phyloP scores from a whole-genome alignment of 768 basidiomycete genomes.

The Hericium erinaceus region DNA sequence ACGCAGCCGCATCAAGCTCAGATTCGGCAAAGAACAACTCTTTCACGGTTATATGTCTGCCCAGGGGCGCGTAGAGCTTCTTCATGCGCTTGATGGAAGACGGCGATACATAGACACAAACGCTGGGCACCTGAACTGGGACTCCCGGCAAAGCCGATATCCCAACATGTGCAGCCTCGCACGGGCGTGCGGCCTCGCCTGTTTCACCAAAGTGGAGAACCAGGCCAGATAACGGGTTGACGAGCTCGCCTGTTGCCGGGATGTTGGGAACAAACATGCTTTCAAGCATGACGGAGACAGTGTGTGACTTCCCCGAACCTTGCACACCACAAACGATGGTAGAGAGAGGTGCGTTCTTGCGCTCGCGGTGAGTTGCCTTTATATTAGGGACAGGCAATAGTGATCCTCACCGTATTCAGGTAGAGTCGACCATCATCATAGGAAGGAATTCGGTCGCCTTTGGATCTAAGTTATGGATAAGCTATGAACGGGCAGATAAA shows the following conservation, averaged over 20 bases:
- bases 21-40: constrained; percentile 45
- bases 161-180: constrained; percentile 50
- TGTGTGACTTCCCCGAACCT: constrained; percentile 71
- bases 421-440: constrained; percentile 37
- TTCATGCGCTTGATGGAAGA: constrained; percentile 55
- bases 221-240: constrained; percentile 50
- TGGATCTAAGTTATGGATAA: constrained; percentile 32
- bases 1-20: constrained; percentile 60
- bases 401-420: constrained; percentile 48
- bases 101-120: constrained; percentile 48
- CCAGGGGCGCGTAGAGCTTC: constrained; percentile 36
- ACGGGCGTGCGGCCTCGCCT: constrained; percentile 44
- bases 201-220: constrained; percentile 67
- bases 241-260: constrained; percentile 37
- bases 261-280: constrained; percentile 55
- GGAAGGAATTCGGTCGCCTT: neutral
- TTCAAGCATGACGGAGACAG: constrained; percentile 58
- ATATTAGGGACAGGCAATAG: neutral
- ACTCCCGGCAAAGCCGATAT: constrained; percentile 15
- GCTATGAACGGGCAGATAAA: too few species aligned
- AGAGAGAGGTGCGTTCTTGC: constrained; percentile 64
- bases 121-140: constrained; percentile 18
- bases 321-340: constrained; percentile 72
- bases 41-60: constrained; percentile 38
- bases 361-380: neutral